Conservation (phyloP, 192 early-diverging fungal species). For the Mycoemilia scoparia region DNA sequence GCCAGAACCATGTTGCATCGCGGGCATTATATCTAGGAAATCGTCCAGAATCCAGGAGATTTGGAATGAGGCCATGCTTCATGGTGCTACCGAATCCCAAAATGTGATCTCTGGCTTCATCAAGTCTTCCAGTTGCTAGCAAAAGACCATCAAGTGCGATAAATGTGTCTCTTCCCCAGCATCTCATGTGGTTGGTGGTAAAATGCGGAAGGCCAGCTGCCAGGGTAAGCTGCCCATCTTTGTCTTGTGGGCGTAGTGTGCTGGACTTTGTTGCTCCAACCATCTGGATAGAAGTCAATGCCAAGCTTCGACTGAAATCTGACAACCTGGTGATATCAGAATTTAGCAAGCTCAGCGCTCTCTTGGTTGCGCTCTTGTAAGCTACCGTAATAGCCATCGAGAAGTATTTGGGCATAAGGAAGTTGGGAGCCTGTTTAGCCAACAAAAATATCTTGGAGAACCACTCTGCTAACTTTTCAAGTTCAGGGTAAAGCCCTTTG, state of each 20-base stretch:
- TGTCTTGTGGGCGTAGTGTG: slow-evolving; percentile 42
- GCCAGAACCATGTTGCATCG: slow-evolving; percentile 93
- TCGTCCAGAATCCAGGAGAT: slow-evolving; percentile 73
- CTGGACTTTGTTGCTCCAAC: slow-evolving; percentile 68
- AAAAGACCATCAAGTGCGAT: slow-evolving; percentile 75
- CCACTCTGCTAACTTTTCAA: slow-evolving; percentile 48
- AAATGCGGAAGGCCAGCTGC: slow-evolving; percentile 96
- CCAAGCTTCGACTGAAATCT: slow-evolving; percentile 49
- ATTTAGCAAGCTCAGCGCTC: slow-evolving; percentile 44
- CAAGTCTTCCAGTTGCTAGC: slow-evolving; percentile 61
- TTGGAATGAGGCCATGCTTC: slow-evolving; percentile 91
- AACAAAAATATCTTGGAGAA: slow-evolving; percentile 45
- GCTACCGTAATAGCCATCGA: slow-evolving; percentile 59
- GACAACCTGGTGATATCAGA: slow-evolving; percentile 33
- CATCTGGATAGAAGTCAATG: slow-evolving; percentile 70
- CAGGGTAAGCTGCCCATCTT: slow-evolving; percentile 34
- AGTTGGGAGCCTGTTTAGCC: slow-evolving; percentile 58
- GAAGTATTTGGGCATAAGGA: slow-evolving; percentile 89
- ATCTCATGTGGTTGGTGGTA: slow-evolving; percentile 75
- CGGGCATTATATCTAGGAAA: slow-evolving; percentile 86
- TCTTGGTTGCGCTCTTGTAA: slow-evolving; percentile 45
- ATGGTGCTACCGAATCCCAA: slow-evolving; percentile 81
- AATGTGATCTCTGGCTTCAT: slow-evolving; percentile 69
- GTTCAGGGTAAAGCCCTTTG: slow-evolving; percentile 6
- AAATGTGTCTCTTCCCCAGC: slow-evolving; percentile 98